Percentiles rank a stretch among this genome's conserved stretches.
Conservation (phyloP, 805 yeast species). For the Ogataea nitratoaversa region DNA sequence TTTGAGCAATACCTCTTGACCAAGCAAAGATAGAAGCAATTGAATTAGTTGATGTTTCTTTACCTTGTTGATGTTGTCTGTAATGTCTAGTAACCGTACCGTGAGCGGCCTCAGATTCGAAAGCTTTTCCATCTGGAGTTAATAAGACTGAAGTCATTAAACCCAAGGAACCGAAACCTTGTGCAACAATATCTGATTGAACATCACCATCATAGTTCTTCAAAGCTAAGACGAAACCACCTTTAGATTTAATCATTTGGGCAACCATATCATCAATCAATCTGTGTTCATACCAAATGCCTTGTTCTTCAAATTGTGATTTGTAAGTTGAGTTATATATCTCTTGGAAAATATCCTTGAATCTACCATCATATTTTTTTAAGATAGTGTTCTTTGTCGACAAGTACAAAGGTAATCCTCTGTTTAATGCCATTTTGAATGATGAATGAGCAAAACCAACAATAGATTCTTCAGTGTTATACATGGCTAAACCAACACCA, state of each 20-base stretch:
- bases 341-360: slow-evolving; percentile 87
- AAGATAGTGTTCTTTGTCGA: slow-evolving; percentile 94
- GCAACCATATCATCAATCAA: slow-evolving; percentile 98
- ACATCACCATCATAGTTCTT: slow-evolving; percentile 99
- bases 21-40: slow-evolving; percentile 97
- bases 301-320: slow-evolving; percentile 63
- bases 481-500: slow-evolving; percentile 89
- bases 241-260: slow-evolving; percentile 93
- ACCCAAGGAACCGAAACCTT: slow-evolving; percentile 95
- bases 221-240: slow-evolving; percentile 93
- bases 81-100: slow-evolving; percentile 97
- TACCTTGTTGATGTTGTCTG: slow-evolving; percentile 94
- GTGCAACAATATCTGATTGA: slow-evolving; percentile 94
- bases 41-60: slow-evolving; percentile 95
- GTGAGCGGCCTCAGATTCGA: slow-evolving; percentile 98
- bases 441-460: slow-evolving; percentile 89
- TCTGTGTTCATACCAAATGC: slow-evolving; percentile 97
- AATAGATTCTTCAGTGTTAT: slow-evolving; percentile 91
- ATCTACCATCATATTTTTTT: slow-evolving; percentile 90
- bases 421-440: slow-evolving; percentile 78
- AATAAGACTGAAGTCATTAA: slow-evolving; percentile 95
- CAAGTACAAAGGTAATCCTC: slow-evolving; percentile 75
- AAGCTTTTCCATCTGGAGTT: slow-evolving; percentile 95
- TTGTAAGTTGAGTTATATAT: slow-evolving; percentile 71
- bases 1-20: slow-evolving; percentile 89